Conservation (phyloP, 352 stramenopile genomes). For the Phytophthora tubulina region DNA sequence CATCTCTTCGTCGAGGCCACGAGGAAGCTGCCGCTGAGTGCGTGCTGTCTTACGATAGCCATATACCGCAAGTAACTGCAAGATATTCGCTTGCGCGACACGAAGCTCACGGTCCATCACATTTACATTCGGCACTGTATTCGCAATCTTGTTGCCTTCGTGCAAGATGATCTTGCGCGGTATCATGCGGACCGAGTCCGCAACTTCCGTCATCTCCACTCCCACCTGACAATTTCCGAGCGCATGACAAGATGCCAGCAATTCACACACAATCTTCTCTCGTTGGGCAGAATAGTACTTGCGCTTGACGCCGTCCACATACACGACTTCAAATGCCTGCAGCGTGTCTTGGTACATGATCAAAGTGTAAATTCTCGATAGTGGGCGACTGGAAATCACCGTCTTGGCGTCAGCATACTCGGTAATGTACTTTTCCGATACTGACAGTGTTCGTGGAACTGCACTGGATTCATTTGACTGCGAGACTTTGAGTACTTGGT, state of each 20-base stretch:
- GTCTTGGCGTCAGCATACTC: conserved; percentile 62
- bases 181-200: conserved; percentile 75
- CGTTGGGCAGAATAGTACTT: conserved; percentile 73
- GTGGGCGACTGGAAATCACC: conserved; percentile 76
- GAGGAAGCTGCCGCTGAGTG: conserved; percentile 68
- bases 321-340: conserved; percentile 80
- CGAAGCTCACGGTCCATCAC: conserved; percentile 78
- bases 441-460: conserved; percentile 54
- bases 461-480: conserved; percentile 50
- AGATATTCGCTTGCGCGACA: conserved; percentile 68
- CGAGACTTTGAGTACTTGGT: conserved; percentile 71
- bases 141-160: conserved; percentile 66
- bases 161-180: conserved; percentile 77
- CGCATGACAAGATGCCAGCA: conserved; percentile 80
- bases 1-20: conserved; percentile 79
- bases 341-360: conserved; percentile 70
- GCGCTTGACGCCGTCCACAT: conserved; percentile 74
- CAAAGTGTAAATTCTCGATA: conserved; percentile 75
- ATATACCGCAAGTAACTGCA: conserved; percentile 66
- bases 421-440: conserved; percentile 79
- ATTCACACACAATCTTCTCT: conserved; percentile 82
- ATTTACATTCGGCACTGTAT: conserved; percentile 48
- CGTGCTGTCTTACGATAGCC: conserved; percentile 73
- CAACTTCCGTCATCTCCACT: conserved; percentile 55
- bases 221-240: conserved; percentile 77